Percentiles rank a stretch among this genome's conserved stretches.
Conservation (phyloP, 305 asterid genomes). For the Solanum aculeatissimum region DNA sequence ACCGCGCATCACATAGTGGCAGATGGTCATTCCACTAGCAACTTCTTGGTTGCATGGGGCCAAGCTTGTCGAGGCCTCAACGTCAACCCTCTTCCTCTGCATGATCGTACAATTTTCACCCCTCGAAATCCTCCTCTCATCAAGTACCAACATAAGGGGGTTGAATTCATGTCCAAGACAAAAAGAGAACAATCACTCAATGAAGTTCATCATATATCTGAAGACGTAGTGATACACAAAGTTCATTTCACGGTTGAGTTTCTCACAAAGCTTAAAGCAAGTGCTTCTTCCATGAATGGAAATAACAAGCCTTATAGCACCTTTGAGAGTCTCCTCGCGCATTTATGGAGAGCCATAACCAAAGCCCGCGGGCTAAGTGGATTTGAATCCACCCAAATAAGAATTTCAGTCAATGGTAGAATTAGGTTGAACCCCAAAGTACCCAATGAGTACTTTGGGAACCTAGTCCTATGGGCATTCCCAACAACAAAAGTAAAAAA, state of each 20-base stretch:
- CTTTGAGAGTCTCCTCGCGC: slow-evolving; percentile 67
- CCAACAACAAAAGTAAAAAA: slow-evolving; percentile 40
- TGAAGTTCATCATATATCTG: slow-evolving; percentile 14
- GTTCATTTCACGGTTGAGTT: slow-evolving; percentile 47
- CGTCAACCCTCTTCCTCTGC: slow-evolving; percentile 37
- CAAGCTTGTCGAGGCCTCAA: slow-evolving; percentile 38
- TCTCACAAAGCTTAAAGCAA: slow-evolving; percentile 44
- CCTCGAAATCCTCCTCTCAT: slow-evolving; percentile 40
- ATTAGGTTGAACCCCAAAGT: slow-evolving; percentile 43
- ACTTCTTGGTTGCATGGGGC: slow-evolving; percentile 74
- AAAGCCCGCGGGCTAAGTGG: slow-evolving; percentile 48
- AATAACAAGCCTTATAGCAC: slow-evolving; percentile 48
- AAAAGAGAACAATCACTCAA: slow-evolving; percentile 24
- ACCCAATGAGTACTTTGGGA: slow-evolving; percentile 66
- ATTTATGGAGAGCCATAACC: slow-evolving; percentile 66
- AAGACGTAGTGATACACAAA: slow-evolving; percentile 39
- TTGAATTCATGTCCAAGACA: slow-evolving; percentile 27
- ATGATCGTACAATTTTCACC: slow-evolving; percentile 38
- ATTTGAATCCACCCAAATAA: slow-evolving; percentile 40
- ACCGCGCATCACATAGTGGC: slow-evolving; percentile 61
- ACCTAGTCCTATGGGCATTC: slow-evolving; percentile 73
- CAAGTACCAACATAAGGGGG: slow-evolving; percentile 49
- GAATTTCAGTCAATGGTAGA: slow-evolving; percentile 66
- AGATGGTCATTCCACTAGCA: slow-evolving; percentile 60
- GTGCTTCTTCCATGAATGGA: slow-evolving; percentile 30